Evolutionary conservation across 225 moss, liverwort and hornwort genomes (phyloP), one percentile per base, ranked within the genome.

Genomic region (Sphagnum tenellum): DNA sequence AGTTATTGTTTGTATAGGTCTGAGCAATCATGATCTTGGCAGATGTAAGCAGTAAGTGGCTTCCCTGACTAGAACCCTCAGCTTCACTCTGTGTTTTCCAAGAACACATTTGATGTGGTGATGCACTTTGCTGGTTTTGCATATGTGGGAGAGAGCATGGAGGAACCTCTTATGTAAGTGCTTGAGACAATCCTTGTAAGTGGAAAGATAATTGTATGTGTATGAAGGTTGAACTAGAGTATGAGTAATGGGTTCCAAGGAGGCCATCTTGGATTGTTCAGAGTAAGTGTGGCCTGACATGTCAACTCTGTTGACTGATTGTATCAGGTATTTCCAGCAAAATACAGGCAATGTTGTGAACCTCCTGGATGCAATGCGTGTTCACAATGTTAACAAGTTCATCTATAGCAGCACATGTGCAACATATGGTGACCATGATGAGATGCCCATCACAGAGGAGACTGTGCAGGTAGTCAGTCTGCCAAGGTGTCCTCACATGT

Each of bases 341-440:
- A 72, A 72, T 45, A 72, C 72, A 1, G 72, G 66, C 48, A 67
- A 67, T 49, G 65, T 72, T 46, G 65, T 67, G 59, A 72, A 72
- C 60, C 29, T 72, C 53, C 60, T 72, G 9, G 72, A 72, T 61
- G 72, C 72, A 8, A 72, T 72, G 72, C 66, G 72, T 49, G 72
- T 72, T n/a, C 72, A 72, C 61, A 72, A 66, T 55, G 72, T 72
- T 2, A 12, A 4, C 44, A 60, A 67, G 50, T 72, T 72, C 50
- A 66, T 72, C 55, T 72, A 66, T 60, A 72, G 72, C 72, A 72
- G 72, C 72, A 66, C 66, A 13, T 67, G 66, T 67, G 72, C 66
- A 50, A 67, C 67, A 45, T 72, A 72, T 52, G 72, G 72, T 53
- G 66, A 72, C 29, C 66, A 55, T 2, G 57, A 66, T 55, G 56